phyloP scores from a whole-genome alignment of 2,329 filamentous ascomycete species.

The Diplodia intermedia region DNA sequence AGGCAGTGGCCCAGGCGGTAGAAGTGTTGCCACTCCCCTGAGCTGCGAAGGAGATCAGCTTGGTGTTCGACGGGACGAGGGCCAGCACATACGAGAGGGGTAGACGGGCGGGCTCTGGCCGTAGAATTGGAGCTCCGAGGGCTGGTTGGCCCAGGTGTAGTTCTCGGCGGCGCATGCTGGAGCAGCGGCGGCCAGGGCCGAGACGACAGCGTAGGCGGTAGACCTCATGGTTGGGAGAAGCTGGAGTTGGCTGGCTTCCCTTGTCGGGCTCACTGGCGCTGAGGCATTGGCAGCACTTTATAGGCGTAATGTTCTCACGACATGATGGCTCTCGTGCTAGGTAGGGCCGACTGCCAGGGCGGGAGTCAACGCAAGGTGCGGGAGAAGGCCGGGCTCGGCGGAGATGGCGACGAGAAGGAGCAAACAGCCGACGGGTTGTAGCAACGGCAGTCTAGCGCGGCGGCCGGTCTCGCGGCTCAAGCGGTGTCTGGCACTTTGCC shows the following conservation, averaged over 20 bases:
- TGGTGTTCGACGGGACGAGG: too few relatives aligned
- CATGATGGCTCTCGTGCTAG: conserved; percentile 1
- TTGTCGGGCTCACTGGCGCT: background rate
- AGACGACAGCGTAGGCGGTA: conserved; percentile 11
- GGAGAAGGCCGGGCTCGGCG: conserved; percentile 2
- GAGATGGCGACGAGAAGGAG: conserved; percentile 15
- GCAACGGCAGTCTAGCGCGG: background rate
- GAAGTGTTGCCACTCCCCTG: conserved; percentile 37
- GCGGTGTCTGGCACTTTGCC: conserved; percentile 5
- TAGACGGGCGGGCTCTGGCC: conserved; percentile 43
- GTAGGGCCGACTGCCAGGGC: conserved; percentile 13
- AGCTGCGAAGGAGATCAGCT: conserved; percentile 36
- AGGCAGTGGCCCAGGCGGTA: conserved; percentile 41
- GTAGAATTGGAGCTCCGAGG: conserved; percentile 42
- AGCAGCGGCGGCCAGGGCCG: conserved; percentile 27
- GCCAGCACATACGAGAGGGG: conserved; percentile 39
- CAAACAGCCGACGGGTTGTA: conserved; percentile 1
- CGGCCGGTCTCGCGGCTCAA: background rate
- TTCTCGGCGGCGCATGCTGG: conserved; percentile 29
- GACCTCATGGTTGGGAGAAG: conserved; percentile 30
- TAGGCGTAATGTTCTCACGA: conserved; percentile 26
- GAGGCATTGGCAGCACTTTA: background rate
- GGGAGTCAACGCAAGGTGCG: background rate
- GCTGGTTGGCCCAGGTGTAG: conserved; percentile 30
- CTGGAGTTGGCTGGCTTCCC: conserved; percentile 7